Percentiles rank a stretch among this genome's conserved stretches.
These are phyloP conservation scores for Sporothrix schenckii DNA, from an alignment of 2,329 filamentous ascomycete species.

Conservation along the genomic window DNA sequence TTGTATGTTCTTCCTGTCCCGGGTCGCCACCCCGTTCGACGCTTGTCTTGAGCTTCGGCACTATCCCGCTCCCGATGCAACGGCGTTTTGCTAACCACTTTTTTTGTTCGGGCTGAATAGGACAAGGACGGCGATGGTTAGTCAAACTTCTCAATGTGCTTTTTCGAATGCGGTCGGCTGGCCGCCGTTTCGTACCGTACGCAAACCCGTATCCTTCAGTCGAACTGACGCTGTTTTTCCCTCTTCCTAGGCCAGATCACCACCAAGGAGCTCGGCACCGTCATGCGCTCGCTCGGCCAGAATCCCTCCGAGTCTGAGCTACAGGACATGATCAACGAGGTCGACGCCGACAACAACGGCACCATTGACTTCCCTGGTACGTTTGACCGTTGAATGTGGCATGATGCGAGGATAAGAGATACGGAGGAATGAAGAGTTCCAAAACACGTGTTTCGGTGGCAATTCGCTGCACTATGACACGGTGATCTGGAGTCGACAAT, in stretches of 20 bases:
- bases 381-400: constrained; percentile 38
- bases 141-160: constrained; percentile 21
- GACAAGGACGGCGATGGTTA: constrained; percentile 41
- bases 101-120: constrained; percentile 30
- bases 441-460: neutral
- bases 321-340: constrained; percentile 94
- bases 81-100: constrained; percentile 27
- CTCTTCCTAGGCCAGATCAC: constrained; percentile 74
- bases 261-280: constrained; percentile 85
- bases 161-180: neutral
- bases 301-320: constrained; percentile 89
- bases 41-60: neutral
- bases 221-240: constrained; percentile 26
- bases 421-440: neutral
- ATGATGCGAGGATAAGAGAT: neutral
- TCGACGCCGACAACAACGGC: constrained; percentile 89
- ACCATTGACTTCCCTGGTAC: constrained; percentile 89
- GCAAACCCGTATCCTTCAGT: neutral
- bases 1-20: constrained; percentile 67
- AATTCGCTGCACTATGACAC: too few species aligned
- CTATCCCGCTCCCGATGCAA: neutral
- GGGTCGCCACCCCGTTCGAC: constrained; percentile 21
- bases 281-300: constrained; percentile 88
- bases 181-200: neutral
- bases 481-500: neutral